Evolutionary conservation across 2,329 filamentous ascomycete species (phyloP), one percentile per base, ranked within the genome.

Genomic region (Sclerotinia glacialis): DNA sequence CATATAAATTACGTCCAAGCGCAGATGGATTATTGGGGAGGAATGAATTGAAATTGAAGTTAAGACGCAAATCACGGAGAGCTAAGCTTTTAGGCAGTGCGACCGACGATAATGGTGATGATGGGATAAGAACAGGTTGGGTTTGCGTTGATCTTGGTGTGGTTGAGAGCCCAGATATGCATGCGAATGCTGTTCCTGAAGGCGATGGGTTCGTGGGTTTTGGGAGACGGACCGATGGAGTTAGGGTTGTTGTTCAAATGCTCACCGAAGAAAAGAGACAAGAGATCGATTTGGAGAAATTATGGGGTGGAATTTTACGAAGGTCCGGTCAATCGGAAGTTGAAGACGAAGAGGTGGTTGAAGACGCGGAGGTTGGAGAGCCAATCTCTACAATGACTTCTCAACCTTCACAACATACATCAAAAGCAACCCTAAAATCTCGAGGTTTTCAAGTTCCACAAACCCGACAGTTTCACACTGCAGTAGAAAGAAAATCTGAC

Each of bases 81-180:
- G 90, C 92, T 42, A 92, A 92, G 77, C 81, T 97, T 68, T 80
- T 96, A 71, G 92, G 91, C 18, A 90, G 87, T n/a, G 79, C 81
- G 56, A 81, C 86, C 7, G 85, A 86, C 14, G 83, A 83, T 18
- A 84, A 84, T 58, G 80, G 84, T 1, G 93, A 97, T 72, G 92
- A 97, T 74, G 94, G 93, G 2, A 91, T 97, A 63, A 89, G 90
- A 16, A 97, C 94, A 0, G 93, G 93, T 12, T 99, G 95, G 95
- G 90, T 99, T 26, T 99, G 95, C 78, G 91, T 98, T 68, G 96
- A 97, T 76, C 85, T 95, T 12, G 92, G 91, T 5, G 85, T 85
- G 21, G 83, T 92, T 0, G 85, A 89, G 53, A 83, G 85, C 28
- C 80, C 83, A n/a, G 73, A 76, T 21, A 74, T 76, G 11, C 67